Evolutionary conservation across 805 yeast species (phyloP).

Genomic region (Ogataea corticis): DNA sequence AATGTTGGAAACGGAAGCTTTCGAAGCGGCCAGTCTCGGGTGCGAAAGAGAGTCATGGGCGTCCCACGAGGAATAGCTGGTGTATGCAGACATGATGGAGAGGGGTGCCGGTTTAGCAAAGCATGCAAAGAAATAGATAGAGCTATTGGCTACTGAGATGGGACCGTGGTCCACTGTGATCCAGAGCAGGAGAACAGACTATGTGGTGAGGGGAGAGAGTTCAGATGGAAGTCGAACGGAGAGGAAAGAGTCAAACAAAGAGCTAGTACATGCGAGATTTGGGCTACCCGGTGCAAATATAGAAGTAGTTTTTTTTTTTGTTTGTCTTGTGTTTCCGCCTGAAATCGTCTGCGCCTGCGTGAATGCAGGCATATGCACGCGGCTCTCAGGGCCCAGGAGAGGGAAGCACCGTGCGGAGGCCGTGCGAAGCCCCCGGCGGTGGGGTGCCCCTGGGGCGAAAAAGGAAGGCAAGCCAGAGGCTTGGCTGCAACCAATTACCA

Average conservation of each 20-base stretch:
- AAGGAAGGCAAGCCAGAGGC: background rate
- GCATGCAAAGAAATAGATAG: background rate
- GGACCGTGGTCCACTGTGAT: too few species aligned
- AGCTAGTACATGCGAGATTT: background rate
- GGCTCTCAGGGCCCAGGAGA: too few species aligned
- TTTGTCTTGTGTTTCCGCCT: background rate
- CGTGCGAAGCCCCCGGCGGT: too few species aligned
- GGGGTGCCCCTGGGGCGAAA: too few species aligned
- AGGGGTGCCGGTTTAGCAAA: background rate
- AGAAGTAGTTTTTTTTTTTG: background rate
- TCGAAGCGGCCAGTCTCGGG: background rate
- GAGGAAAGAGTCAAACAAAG: background rate
- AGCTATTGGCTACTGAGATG: too few species aligned
- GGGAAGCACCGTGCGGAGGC: too few species aligned
- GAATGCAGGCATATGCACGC: slow-evolving; percentile 2
- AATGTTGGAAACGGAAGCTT: slow-evolving; percentile 1
- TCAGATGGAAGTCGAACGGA: background rate
- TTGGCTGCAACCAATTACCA: slow-evolving; percentile 1
- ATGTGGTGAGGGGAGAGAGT: background rate
- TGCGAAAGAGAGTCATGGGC: background rate
- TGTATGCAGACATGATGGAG: slow-evolving; percentile 2
- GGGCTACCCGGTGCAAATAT: slow-evolving; percentile 3
- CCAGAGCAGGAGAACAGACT: too few species aligned
- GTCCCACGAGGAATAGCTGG: background rate
- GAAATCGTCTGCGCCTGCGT: slow-evolving; percentile 1